phyloP scores from a whole-genome alignment of 176 grass and related monocot genomes.

The Zizania latifolia region DNA sequence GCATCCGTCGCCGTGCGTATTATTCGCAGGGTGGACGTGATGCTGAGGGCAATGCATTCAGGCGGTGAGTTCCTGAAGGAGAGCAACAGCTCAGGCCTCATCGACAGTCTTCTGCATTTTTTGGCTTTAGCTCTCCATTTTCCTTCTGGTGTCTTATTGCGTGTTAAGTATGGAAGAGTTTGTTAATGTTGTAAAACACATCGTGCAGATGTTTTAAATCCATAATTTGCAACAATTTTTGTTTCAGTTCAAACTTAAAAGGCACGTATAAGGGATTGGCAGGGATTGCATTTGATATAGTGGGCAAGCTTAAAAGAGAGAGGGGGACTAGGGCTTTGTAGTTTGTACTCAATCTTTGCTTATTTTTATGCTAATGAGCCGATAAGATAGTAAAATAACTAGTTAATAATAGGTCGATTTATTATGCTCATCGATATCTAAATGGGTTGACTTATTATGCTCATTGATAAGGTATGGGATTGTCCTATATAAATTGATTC shows the following conservation, averaged over 20 bases:
- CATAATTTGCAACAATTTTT: neutral
- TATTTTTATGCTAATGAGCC: too few species aligned
- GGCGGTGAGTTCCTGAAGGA: constrained; percentile 40
- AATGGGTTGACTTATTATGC: too few species aligned
- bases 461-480: too few species aligned
- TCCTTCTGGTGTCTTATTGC: neutral
- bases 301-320: too few species aligned
- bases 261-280: neutral
- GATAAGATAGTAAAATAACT: too few species aligned
- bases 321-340: too few species aligned
- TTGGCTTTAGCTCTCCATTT: neutral
- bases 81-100: neutral
- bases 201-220: neutral
- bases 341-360: too few species aligned
- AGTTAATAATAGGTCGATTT: too few species aligned
- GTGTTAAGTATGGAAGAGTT: neutral
- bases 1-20: constrained; percentile 75
- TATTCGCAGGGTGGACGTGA: constrained; percentile 72
- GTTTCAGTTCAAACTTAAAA: neutral
- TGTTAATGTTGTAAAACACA: neutral
- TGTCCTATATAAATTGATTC: too few species aligned
- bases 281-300: neutral
- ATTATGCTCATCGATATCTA: neutral
- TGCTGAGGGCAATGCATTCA: constrained; percentile 82
- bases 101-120: neutral